These are phyloP conservation scores for Diplogelasinospora grovesii DNA, from an alignment of 495 filamentous ascomycete genomes.

Conservation along the genomic window DNA sequence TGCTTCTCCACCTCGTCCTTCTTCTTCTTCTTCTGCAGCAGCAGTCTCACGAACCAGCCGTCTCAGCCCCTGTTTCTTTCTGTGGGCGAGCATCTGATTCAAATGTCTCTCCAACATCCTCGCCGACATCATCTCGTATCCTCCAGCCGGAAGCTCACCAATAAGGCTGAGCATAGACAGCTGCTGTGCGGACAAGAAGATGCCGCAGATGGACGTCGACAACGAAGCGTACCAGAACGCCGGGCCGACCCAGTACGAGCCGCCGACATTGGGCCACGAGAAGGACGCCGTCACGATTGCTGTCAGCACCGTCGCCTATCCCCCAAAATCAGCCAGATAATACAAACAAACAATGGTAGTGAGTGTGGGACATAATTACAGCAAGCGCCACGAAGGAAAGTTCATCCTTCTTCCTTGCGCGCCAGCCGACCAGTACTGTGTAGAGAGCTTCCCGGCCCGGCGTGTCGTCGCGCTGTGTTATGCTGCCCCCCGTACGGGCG, in stretches of 20 bases:
- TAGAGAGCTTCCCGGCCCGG: not conserved
- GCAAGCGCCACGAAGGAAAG: not conserved
- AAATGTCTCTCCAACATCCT: slow-evolving; percentile 1
- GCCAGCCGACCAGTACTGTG: not conserved
- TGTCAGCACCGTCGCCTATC: slow-evolving; percentile 2
- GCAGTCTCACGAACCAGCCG: not conserved
- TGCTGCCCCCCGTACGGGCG: not conserved
- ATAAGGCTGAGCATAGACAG: not conserved
- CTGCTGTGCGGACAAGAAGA: slow-evolving; percentile 4
- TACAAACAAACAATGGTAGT: not conserved
- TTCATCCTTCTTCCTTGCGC: slow-evolving; percentile 3
- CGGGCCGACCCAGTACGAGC: slow-evolving; percentile 4
- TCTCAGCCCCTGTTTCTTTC: too few species aligned
- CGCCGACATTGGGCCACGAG: not conserved
- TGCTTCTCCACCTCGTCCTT: too few species aligned
- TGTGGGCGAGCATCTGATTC: not conserved
- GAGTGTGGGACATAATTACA: not conserved
- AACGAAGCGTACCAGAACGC: slow-evolving; percentile 7
- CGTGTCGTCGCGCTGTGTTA: too few species aligned
- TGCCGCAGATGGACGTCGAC: not conserved
- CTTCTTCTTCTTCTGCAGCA: not conserved
- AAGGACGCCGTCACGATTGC: slow-evolving; percentile 6
- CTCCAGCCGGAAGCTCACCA: not conserved
- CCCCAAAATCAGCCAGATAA: not conserved
- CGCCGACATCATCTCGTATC: not conserved